Evolutionary conservation across 2,329 filamentous ascomycete genomes (phyloP).

Genomic region (Chrysosphaeria jannelii): DNA sequence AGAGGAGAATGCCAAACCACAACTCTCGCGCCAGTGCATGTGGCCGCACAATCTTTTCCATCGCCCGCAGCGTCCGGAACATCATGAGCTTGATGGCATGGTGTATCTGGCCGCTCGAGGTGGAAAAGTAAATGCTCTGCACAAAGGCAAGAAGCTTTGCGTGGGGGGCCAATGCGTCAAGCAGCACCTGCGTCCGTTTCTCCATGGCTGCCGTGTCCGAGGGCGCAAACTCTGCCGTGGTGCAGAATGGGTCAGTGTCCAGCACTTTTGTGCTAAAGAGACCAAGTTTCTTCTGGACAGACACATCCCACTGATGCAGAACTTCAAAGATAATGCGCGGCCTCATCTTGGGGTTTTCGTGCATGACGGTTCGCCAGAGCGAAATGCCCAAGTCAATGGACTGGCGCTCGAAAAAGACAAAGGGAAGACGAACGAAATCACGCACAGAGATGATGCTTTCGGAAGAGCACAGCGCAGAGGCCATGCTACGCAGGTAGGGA

Average conservation of each 20-base stretch:
- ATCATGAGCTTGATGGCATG: constrained; percentile 58
- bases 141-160: constrained; percentile 67
- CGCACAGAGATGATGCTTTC: no score
- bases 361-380: constrained; percentile 86
- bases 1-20: constrained; percentile 66
- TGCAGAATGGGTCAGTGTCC: constrained; percentile 66
- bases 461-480: constrained; percentile 60
- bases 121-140: constrained; percentile 81
- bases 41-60: constrained; percentile 30
- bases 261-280: constrained; percentile 47
- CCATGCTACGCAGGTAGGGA: constrained; percentile 58
- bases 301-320: constrained; percentile 69
- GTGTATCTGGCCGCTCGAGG: constrained; percentile 54
- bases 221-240: constrained; percentile 76
- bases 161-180: constrained; percentile 67
- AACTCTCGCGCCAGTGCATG: constrained; percentile 79
- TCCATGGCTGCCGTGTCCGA: constrained; percentile 50
- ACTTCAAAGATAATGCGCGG: constrained; percentile 65
- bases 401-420: constrained; percentile 75
- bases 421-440: constrained; percentile 76
- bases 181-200: constrained; percentile 47
- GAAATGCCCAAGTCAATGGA: constrained; percentile 89
- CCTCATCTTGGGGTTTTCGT: constrained; percentile 76
- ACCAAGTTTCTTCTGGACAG: constrained; percentile 45
- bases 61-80: constrained; percentile 43